Base-by-base conservation (phyloP, 2,329 filamentous ascomycete genomes). In the Aspergillus chevalieri region DNA sequence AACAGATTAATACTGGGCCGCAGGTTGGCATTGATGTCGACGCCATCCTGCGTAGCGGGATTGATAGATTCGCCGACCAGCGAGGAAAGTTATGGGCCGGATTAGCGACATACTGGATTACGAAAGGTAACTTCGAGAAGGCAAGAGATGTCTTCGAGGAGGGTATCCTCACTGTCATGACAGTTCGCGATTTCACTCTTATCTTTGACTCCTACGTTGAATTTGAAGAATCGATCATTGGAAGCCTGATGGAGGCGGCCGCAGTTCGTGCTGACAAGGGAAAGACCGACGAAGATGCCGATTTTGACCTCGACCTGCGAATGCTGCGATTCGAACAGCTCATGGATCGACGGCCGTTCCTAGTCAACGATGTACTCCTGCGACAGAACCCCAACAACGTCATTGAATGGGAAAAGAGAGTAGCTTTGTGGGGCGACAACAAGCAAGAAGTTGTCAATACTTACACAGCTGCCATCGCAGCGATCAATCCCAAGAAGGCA, bases 301-400 rank as follows among this genome's bases (percentile, higher is more conserved):
- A 98, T 66, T 89, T 94, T 53, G 92, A 97, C 62, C 79, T 98
- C 26, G 94, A 98, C 67, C 89, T 97, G 58, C 84, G 91, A 46
- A 95, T 98, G 90, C 86, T 96, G 81, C 85, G 93, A 47, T 98
- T 98, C 62, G 93, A 98, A 70, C 91, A 96, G 63, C 78, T 98
- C 48, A 97, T 98, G 92, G 92, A 98, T 68, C 84, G 93, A 47
- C 81, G 93, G 48, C 92, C 93, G 3, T 98, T 98, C 74, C 78
- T 98, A 43, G 81, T 98, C 44, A 98, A 98, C 68, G 93, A 98
- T 66, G 93, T 98, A 15, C 76, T 97, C 12, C 76, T 98, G 43
- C 84, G 94, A 42, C 93, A 98, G 66, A 98, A 98, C 62, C 92
- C 93, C 0, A 89, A 96, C 73, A 96, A 91, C 62, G 92, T 98